Evolutionary conservation across 2,329 filamentous ascomycete genomes (phyloP).

Genomic region (Corinectria fuckeliana): DNA sequence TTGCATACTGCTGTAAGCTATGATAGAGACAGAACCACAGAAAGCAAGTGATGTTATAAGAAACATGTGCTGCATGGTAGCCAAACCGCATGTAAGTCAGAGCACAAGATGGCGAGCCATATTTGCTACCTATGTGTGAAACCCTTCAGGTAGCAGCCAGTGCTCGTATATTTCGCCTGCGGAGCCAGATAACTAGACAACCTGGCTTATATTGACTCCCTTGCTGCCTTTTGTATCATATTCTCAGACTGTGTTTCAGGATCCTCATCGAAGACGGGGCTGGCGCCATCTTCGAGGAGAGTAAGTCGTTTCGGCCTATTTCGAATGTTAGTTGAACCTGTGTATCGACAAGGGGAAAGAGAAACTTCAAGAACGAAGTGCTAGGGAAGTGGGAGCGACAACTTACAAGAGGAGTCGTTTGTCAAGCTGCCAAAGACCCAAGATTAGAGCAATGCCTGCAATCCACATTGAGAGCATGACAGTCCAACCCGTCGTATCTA

Average conservation of each 20-base stretch:
- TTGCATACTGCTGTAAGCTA: too few relatives aligned
- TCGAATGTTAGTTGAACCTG: neutral
- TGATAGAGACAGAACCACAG: too few relatives aligned
- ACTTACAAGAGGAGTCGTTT: neutral
- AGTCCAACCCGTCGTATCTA: conserved; percentile 10
- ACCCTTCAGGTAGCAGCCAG: neutral
- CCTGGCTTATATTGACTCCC: neutral
- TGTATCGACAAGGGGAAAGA: neutral
- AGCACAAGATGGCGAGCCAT: too few relatives aligned
- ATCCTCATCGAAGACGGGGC: neutral
- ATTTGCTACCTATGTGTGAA: neutral
- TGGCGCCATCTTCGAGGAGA: neutral
- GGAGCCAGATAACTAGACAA: neutral
- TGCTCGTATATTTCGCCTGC: neutral
- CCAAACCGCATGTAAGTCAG: too few relatives aligned
- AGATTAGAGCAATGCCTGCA: neutral
- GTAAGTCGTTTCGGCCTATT: neutral
- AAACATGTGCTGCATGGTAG: too few relatives aligned
- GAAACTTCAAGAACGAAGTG: neutral
- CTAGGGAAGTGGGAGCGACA: accelerated
- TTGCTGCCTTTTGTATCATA: neutral
- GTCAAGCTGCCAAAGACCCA: conserved; percentile 11
- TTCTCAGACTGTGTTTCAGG: neutral
- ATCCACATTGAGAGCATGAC: conserved; percentile 15
- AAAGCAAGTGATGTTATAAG: too few relatives aligned